Conservation (phyloP, 257 asterid species). For the Anisodus tanguticus region DNA sequence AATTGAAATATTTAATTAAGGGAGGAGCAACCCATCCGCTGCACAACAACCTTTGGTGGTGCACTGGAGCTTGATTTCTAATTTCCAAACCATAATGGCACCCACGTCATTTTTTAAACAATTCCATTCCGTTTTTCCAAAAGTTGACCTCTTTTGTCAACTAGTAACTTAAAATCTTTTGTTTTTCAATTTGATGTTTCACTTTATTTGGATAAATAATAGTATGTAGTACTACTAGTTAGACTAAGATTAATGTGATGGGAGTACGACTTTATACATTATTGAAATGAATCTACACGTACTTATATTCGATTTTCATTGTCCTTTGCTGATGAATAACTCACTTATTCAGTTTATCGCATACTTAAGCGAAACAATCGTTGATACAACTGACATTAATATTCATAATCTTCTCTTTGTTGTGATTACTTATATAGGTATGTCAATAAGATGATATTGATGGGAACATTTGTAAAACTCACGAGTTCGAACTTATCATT, state of each 20-base stretch:
- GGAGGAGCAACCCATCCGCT: too few species aligned
- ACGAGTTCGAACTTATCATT: too few species aligned
- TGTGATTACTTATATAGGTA: neutral
- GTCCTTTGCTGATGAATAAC: neutral
- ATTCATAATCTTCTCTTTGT: neutral
- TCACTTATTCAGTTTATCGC: neutral
- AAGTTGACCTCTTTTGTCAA: slow-evolving; percentile 12
- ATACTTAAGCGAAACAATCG: neutral
- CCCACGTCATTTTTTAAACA: neutral
- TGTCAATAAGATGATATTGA: neutral
- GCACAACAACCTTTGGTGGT: too few species aligned
- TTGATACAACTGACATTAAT: neutral
- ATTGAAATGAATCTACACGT: neutral
- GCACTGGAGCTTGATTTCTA: neutral
- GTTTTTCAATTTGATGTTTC: neutral
- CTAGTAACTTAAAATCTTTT: neutral
- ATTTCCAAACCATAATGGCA: neutral
- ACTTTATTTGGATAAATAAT: neutral
- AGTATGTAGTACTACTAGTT: neutral
- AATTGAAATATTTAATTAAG: too few species aligned
- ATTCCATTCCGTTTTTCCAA: neutral
- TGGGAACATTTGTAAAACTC: too few species aligned
- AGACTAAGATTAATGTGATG: slow-evolving; percentile 4
- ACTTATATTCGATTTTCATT: neutral
- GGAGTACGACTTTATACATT: neutral